A percentile compares a stretch with the other conserved stretches of the same genome.
Evolutionary conservation across 2,329 filamentous ascomycete species (phyloP).

Genomic region (Penicillium vulpinum): DNA sequence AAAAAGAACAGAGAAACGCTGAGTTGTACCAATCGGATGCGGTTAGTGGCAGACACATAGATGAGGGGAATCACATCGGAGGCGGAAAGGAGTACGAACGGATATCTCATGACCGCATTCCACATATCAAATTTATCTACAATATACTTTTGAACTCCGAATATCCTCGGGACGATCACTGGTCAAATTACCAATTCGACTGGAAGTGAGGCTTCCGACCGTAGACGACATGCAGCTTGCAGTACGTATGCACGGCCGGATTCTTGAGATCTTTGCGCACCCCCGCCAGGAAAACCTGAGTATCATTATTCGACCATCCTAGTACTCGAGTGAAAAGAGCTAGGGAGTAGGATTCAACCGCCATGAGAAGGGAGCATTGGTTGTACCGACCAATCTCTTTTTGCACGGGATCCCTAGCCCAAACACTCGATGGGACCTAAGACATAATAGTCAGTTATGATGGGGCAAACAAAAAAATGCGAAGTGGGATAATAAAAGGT

Average conservation of each 20-base stretch:
- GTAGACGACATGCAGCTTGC: slow-evolving; percentile 34
- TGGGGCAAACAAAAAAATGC: not conserved
- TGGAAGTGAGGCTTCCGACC: slow-evolving; percentile 23
- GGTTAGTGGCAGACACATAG: not conserved
- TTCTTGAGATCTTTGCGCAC: slow-evolving; percentile 43
- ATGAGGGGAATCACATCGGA: not conserved
- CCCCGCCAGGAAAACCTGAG: slow-evolving; percentile 40
- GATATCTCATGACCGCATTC: not conserved
- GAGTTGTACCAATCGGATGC: not conserved
- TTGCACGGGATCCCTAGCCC: slow-evolving; percentile 50
- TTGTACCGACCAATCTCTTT: slow-evolving; percentile 44
- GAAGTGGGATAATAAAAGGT: not conserved
- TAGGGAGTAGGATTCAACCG: slow-evolving; percentile 33
- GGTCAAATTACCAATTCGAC: slow-evolving; percentile 29
- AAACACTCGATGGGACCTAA: slow-evolving; percentile 50
- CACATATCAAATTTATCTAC: not conserved
- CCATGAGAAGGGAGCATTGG: slow-evolving; percentile 32
- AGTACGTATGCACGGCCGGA: slow-evolving; percentile 40
- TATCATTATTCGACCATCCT: slow-evolving; percentile 40
- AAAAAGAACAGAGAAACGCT: not conserved
- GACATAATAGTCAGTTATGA: not conserved
- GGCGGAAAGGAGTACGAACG: not conserved
- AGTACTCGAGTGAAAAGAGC: slow-evolving; percentile 35
- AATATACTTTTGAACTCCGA: slow-evolving; percentile 1
- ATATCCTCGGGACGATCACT: slow-evolving; percentile 1